A percentile compares a stretch with the other conserved stretches of the same genome.
phyloP scores from a whole-genome alignment of 495 filamentous ascomycete genomes.

The Penicillium atrosanguineum region DNA sequence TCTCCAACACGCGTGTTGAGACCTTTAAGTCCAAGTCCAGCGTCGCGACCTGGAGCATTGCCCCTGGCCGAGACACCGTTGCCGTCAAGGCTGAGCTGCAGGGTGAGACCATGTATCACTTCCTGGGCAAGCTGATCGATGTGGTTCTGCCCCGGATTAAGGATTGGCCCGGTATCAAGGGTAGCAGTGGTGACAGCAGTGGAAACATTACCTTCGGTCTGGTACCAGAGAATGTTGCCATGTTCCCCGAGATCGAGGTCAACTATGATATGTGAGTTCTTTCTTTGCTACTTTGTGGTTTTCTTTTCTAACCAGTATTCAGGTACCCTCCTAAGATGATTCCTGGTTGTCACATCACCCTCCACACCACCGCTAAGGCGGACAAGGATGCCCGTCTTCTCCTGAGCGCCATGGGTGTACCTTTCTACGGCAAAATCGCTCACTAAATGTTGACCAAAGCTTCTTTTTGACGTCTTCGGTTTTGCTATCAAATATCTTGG shows the following conservation, averaged over 20 bases:
- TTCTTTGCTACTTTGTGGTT: neutral
- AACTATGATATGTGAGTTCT: constrained; percentile 82
- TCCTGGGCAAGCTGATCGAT: constrained; percentile 79
- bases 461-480: neutral
- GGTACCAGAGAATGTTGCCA: constrained; percentile 61
- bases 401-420: constrained; percentile 72
- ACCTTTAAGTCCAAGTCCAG: constrained; percentile 66
- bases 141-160: constrained; percentile 92
- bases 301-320: neutral
- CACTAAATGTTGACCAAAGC: constrained; percentile 32
- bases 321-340: constrained; percentile 91
- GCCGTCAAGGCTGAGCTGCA: constrained; percentile 67
- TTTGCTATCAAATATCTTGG: constrained; percentile 5
- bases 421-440: constrained; percentile 74
- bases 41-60: constrained; percentile 65
- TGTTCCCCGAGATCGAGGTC: constrained; percentile 90
- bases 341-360: constrained; percentile 78
- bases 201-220: constrained; percentile 88
- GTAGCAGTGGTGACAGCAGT: constrained; percentile 72
- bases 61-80: constrained; percentile 45
- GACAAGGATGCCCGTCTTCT: constrained; percentile 89
- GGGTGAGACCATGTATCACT: constrained; percentile 82
- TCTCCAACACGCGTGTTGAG: constrained; percentile 72
- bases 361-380: constrained; percentile 85
- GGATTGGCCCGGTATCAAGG: constrained; percentile 83